phyloP scores from a whole-genome alignment of 169 alveolate genomes.

The Cyclospora cayetanensis region DNA sequence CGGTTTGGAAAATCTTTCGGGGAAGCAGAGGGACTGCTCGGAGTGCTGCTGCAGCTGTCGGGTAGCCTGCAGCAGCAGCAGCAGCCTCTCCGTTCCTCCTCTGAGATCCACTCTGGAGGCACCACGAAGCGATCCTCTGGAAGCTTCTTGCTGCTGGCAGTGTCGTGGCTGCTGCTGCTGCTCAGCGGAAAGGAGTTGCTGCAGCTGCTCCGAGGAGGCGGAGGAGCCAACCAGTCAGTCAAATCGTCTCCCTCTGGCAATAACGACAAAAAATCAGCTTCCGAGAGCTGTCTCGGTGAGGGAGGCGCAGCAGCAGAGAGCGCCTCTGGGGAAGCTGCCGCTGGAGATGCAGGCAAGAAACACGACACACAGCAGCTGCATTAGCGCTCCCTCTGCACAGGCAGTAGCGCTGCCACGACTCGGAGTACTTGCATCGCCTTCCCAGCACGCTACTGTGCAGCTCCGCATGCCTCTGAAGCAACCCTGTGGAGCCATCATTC shows the following conservation, averaged over 20 bases:
- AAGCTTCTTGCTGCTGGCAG: conserved; percentile 23
- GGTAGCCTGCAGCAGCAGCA: conserved; percentile 39
- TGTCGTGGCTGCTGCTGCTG: background rate
- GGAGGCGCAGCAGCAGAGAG: conserved; percentile 9
- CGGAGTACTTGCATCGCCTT: no score
- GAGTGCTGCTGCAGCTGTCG: background rate
- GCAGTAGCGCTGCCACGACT: no score
- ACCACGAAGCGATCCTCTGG: conserved; percentile 8
- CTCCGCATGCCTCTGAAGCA: no score
- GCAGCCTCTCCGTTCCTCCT: conserved; percentile 8
- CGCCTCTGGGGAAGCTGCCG: background rate
- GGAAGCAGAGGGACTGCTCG: no score
- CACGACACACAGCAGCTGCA: background rate
- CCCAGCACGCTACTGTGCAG: no score
- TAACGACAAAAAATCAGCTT: background rate
- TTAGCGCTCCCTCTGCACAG: no score
- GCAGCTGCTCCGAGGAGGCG: conserved; percentile 24
- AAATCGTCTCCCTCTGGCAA: background rate
- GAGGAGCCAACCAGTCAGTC: background rate
- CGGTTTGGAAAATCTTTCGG: no score
- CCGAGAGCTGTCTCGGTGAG: conserved; percentile 2
- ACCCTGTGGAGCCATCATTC: no score
- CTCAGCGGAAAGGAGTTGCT: conserved; percentile 5
- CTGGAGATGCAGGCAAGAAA: background rate
- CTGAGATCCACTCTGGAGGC: background rate